A percentile compares a stretch with the other conserved stretches of the same genome.
These are phyloP conservation scores for Gossypium bickii DNA, from an alignment of 345 rosid genomes.

Conservation along the genomic window DNA sequence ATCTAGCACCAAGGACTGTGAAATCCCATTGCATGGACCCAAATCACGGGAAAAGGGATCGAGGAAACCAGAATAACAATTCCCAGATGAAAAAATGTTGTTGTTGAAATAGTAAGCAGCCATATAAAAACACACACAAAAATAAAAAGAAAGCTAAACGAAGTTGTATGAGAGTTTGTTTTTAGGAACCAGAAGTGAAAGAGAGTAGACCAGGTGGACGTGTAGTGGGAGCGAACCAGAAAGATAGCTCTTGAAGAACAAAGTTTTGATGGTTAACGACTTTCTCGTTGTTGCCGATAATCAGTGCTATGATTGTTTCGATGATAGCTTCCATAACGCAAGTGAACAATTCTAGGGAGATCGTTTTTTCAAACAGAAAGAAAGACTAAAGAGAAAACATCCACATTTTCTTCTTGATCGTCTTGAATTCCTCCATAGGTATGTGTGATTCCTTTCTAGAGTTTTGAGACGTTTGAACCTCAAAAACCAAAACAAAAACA, in stretches of 20 bases:
- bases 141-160: neutral
- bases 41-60: slow-evolving; percentile 30
- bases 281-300: slow-evolving; percentile 24
- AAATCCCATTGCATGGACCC: slow-evolving; percentile 26
- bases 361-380: slow-evolving; percentile 2
- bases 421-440: slow-evolving; percentile 30
- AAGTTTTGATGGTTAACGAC: slow-evolving; percentile 43
- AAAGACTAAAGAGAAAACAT: slow-evolving; percentile 30
- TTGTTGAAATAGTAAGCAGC: slow-evolving; percentile 30
- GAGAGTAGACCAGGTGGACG: slow-evolving; percentile 55
- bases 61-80: slow-evolving; percentile 15
- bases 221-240: slow-evolving; percentile 69
- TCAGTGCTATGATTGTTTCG: slow-evolving; percentile 20
- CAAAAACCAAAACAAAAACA: neutral
- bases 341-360: slow-evolving; percentile 14
- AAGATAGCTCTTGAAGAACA: slow-evolving; percentile 56
- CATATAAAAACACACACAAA: slow-evolving; percentile 22
- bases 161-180: neutral
- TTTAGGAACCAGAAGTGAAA: slow-evolving; percentile 27
- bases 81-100: slow-evolving; percentile 30
- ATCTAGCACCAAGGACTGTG: slow-evolving; percentile 51
- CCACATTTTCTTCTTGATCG: slow-evolving; percentile 44
- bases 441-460: slow-evolving; percentile 6
- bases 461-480: slow-evolving; percentile 14
- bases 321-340: slow-evolving; percentile 43